These are phyloP conservation scores for Malassezia arunalokei DNA, from an alignment of 1,284 basidiomycete species.

Conservation along the genomic window DNA sequence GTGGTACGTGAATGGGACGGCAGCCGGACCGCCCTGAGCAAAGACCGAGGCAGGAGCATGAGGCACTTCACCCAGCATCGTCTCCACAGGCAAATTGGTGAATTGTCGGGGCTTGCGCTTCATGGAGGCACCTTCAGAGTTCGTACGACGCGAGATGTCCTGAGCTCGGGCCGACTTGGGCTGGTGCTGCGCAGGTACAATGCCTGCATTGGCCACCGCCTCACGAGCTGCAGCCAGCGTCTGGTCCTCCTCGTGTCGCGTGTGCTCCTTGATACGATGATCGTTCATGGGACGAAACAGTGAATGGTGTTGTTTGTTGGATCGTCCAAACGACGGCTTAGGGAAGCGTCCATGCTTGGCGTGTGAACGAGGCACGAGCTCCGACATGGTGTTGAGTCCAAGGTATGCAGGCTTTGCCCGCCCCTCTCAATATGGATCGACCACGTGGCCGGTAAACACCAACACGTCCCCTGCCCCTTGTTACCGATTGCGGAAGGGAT, in stretches of 20 bases:
- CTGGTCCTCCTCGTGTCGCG: neutral
- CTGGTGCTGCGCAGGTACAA: neutral
- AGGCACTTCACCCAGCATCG: constrained; percentile 3
- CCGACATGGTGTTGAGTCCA: constrained; percentile 2
- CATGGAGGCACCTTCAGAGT: neutral
- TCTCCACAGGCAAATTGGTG: neutral
- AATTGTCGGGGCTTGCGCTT: neutral
- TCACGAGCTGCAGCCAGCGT: neutral
- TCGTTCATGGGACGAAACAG: neutral
- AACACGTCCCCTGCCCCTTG: neutral
- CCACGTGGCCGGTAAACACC: constrained; percentile 9
- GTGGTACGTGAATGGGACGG: neutral
- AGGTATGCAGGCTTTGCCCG: neutral
- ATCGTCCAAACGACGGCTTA: neutral
- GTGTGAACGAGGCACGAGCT: neutral
- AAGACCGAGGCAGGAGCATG: constrained; percentile 2
- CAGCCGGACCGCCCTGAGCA: neutral
- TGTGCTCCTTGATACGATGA: neutral
- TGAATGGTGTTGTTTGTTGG: neutral
- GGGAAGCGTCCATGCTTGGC: neutral
- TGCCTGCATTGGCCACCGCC: constrained; percentile 1
- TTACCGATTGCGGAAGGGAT: constrained; percentile 1
- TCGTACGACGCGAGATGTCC: neutral
- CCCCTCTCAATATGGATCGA: neutral
- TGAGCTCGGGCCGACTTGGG: neutral